Conservation (phyloP, 345 rosid species). For the Eucalyptus dawsonii region DNA sequence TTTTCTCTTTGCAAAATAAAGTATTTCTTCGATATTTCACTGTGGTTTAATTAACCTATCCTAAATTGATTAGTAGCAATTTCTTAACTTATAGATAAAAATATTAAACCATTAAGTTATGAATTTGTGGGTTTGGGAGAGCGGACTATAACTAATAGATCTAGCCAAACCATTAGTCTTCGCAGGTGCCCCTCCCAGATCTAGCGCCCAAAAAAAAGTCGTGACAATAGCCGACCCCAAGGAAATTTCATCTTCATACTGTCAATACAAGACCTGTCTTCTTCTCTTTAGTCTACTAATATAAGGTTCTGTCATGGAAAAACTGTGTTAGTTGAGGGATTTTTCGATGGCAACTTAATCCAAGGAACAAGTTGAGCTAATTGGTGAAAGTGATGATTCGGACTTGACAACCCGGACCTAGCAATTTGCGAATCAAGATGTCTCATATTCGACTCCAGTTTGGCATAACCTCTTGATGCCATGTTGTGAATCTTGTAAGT, state of each 20-base stretch:
- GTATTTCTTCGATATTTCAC: rapidly evolving
- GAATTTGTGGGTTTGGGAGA: too few relatives aligned
- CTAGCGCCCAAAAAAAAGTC: rapidly evolving
- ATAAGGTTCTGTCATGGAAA: background rate
- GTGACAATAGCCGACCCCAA: background rate
- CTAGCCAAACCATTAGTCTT: too few relatives aligned
- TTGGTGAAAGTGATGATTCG: background rate
- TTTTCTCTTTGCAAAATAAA: too few relatives aligned
- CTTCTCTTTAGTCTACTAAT: background rate
- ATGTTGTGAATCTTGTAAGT: background rate
- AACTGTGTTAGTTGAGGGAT: background rate
- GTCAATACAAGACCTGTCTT: background rate
- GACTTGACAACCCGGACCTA: background rate
- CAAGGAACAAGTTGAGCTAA: background rate
- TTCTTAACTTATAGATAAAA: too few relatives aligned
- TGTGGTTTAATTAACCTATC: rapidly evolving
- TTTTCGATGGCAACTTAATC: background rate
- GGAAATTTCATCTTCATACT: background rate
- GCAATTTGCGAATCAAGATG: background rate
- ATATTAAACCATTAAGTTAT: too few relatives aligned
- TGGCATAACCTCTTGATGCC: background rate
- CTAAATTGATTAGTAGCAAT: rapidly evolving
- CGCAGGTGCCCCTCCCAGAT: rapidly evolving
- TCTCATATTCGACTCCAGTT: background rate
- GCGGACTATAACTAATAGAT: too few relatives aligned